Base-by-base conservation (phyloP, 1,284 basidiomycete species). In the Coriolopsis trogii region DNA sequence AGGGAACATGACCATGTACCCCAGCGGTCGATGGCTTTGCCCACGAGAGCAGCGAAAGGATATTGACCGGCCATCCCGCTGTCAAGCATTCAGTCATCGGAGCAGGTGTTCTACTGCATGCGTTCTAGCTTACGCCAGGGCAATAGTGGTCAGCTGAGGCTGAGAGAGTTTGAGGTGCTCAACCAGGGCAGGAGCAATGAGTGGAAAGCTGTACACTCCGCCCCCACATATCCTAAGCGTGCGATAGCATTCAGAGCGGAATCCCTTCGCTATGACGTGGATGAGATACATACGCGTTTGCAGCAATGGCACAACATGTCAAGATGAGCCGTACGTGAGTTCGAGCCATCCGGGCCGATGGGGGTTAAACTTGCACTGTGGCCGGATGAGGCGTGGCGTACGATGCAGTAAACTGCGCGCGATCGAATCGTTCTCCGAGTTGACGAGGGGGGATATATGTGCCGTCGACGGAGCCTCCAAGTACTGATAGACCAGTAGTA, bases 141-240 rank as follows among this genome's bases (percentile, higher is more conserved):
- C 83, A 43, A 90, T 84, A 10, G 85, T 87, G n/a, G 87, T 89
- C 48, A 91, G 69, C 60, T 91, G 88, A 9, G 86, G 82, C 64
- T 91, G 89, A 4, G 79, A 79, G 42, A 91, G 73, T 62, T 83
- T 81, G 63, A 84, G 69, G 59, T 80, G 76, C 30, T 73, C 62
- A 1, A 79, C 80, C 46, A 91, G 67, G 2, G 76, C 71, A 8
- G 87, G 84, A 1, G 88, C 83, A 31, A 91, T 71, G 9, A 91
- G 72, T 15, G 89, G 87, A 63, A 91, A 90, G 45, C 79, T 84
- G 71, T 89, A 90, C 50, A 91, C 79, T 21, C 84, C 86, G 13
- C 88, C 89, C 1, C 85, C 86, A 55, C 78, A 84, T 59, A 90
- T 66, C 18, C 87, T 90, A 36, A 16, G 29, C 6, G 18, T 6